A percentile compares a stretch with the other conserved stretches of the same genome.
These are phyloP conservation scores for Tricholoma sp. DNA, from an alignment of 768 basidiomycete species.

Conservation along the genomic window DNA sequence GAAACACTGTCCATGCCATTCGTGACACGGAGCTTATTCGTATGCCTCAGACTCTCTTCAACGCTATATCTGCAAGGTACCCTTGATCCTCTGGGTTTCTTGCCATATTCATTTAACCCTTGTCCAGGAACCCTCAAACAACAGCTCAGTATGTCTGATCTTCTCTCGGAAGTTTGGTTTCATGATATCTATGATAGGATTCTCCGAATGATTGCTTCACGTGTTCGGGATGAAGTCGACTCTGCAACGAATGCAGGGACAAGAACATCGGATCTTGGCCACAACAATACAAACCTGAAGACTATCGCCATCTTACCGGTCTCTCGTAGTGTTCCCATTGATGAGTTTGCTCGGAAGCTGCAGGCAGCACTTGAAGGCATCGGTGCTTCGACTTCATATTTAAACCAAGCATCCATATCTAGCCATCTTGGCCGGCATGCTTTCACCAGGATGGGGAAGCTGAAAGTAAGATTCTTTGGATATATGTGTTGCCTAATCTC, in stretches of 20 bases:
- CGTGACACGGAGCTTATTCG: conserved; percentile 95
- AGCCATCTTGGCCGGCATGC: conserved; percentile 91
- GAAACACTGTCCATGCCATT: conserved; percentile 94
- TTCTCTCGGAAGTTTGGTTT: neutral
- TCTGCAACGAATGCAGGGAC: conserved; percentile 47
- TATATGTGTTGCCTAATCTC: neutral
- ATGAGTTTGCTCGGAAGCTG: conserved; percentile 85
- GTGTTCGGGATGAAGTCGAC: conserved; percentile 82
- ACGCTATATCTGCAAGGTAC: conserved; percentile 87
- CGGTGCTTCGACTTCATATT: conserved; percentile 87
- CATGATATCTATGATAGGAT: conserved; percentile 38
- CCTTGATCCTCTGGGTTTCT: conserved; percentile 13
- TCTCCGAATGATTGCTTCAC: conserved; percentile 84
- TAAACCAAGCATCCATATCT: conserved; percentile 92
- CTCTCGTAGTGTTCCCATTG: conserved; percentile 82
- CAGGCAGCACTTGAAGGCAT: conserved; percentile 86
- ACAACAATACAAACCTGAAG: conserved; percentile 84
- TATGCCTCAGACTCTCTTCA: conserved; percentile 97
- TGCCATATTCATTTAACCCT: neutral
- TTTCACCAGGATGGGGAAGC: conserved; percentile 93
- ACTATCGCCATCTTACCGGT: conserved; percentile 91
- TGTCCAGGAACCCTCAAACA: conserved; percentile 69
- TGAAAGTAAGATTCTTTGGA: conserved; percentile 66
- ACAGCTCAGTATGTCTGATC: conserved; percentile 63
- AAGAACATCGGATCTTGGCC: conserved; percentile 56